These are phyloP conservation scores for Ilyonectria sp. DNA, from an alignment of 2,329 filamentous ascomycete genomes.

Conservation along the genomic window DNA sequence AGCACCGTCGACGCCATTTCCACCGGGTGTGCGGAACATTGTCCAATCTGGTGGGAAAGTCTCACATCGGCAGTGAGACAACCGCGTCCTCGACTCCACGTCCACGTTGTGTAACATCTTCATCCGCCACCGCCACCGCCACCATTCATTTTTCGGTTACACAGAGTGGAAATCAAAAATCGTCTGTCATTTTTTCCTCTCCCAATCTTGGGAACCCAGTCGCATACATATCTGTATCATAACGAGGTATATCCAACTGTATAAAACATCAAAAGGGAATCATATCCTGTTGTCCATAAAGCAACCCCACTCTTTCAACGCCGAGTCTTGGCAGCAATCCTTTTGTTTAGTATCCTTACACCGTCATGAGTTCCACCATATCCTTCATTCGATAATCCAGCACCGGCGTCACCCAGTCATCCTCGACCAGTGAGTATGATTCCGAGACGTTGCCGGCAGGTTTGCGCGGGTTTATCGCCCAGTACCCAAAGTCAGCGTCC, in stretches of 20 bases:
- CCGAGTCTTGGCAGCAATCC: constrained; percentile 3
- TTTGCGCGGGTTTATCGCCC: constrained; percentile 79
- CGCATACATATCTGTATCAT: background rate
- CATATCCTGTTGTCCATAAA: constrained; percentile 18
- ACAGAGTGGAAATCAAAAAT: too few species aligned
- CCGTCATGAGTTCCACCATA: constrained; percentile 68
- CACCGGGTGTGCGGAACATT: background rate
- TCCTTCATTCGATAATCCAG: constrained; percentile 76
- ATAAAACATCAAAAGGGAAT: constrained; percentile 3
- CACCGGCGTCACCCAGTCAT: constrained; percentile 76
- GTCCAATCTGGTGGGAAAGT: background rate
- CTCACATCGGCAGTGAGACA: background rate
- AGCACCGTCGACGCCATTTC: background rate
- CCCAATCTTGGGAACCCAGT: background rate
- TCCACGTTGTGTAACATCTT: background rate
- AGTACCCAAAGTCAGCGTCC: constrained; percentile 79
- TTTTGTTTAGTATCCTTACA: background rate
- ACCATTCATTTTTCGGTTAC: background rate
- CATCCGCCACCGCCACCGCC: background rate
- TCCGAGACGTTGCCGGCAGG: constrained; percentile 70
- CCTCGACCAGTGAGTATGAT: constrained; percentile 72
- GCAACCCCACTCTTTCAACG: constrained; percentile 34
- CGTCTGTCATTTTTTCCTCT: background rate
- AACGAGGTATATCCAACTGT: constrained; percentile 22
- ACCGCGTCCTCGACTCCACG: background rate